Percentiles rank a stretch among this genome's conserved stretches.
These are phyloP conservation scores for Magnusiomyces ingens DNA, from an alignment of 1,139 yeast genomes.

Conservation along the genomic window DNA sequence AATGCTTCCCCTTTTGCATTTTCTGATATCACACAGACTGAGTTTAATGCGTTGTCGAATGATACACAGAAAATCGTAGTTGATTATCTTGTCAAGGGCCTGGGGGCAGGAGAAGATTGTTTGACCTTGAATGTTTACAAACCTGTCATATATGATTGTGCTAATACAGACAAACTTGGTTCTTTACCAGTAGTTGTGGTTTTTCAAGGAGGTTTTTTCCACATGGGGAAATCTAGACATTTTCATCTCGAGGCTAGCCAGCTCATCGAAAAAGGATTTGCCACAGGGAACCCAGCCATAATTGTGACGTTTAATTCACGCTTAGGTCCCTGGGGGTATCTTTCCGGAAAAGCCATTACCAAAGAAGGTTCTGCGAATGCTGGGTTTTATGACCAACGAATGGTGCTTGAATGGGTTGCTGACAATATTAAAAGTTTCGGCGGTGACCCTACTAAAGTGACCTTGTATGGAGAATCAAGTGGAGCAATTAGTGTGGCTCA, in stretches of 20 bases:
- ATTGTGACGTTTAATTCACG: slow-evolving; percentile 24
- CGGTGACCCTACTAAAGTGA: slow-evolving; percentile 29
- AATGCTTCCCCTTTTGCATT: background rate
- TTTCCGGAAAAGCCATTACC: slow-evolving; percentile 21
- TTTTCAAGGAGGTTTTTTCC: slow-evolving; percentile 31
- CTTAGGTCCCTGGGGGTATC: slow-evolving; percentile 30
- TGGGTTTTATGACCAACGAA: slow-evolving; percentile 30
- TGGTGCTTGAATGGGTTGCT: slow-evolving; percentile 31
- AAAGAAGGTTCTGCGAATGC: slow-evolving; percentile 22
- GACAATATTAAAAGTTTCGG: slow-evolving; percentile 30
- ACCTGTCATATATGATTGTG: slow-evolving; percentile 15
- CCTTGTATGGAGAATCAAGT: slow-evolving; percentile 32
- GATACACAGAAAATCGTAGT: background rate
- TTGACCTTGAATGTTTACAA: slow-evolving; percentile 26
- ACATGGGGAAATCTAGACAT: slow-evolving; percentile 20
- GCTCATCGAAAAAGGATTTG: slow-evolving; percentile 18
- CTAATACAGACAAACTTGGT: background rate
- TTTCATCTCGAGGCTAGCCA: slow-evolving; percentile 14
- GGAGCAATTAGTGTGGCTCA: slow-evolving; percentile 29
- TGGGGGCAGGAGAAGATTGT: slow-evolving; percentile 25
- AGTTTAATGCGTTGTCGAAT: background rate
- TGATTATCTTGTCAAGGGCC: background rate
- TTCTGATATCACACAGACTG: too few relatives aligned
- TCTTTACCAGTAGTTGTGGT: slow-evolving; percentile 27
- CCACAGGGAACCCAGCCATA: slow-evolving; percentile 16